These are phyloP conservation scores for Starmerella etchellsii DNA, from an alignment of 805 yeast species.

Conservation along the genomic window DNA sequence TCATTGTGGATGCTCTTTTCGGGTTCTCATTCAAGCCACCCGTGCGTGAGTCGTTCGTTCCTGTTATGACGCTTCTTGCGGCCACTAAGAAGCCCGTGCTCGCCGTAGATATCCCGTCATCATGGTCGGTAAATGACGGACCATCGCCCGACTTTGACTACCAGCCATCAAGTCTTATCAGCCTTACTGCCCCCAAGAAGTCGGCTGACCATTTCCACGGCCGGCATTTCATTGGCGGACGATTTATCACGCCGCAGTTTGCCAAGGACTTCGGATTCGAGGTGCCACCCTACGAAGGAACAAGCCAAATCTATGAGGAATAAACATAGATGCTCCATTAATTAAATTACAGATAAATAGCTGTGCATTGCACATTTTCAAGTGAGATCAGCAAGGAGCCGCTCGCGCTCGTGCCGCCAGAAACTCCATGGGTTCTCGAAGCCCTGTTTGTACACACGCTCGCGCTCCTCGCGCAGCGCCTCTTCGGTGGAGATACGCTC, in stretches of 20 bases:
- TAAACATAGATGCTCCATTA: background rate
- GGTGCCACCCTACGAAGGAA: slow-evolving; percentile 45
- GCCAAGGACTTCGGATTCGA: slow-evolving; percentile 65
- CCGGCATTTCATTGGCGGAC: slow-evolving; percentile 77
- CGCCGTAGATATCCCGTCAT: slow-evolving; percentile 85
- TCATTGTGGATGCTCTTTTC: slow-evolving; percentile 69
- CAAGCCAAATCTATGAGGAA: slow-evolving; percentile 40
- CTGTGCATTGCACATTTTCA: background rate
- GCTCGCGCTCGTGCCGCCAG: slow-evolving; percentile 61
- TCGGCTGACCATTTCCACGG: slow-evolving; percentile 47
- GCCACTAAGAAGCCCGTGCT: slow-evolving; percentile 42
- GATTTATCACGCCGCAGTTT: slow-evolving; percentile 57
- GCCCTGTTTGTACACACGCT: slow-evolving; percentile 52
- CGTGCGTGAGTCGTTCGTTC: slow-evolving; percentile 61
- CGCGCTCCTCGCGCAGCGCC: slow-evolving; percentile 26
- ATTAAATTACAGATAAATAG: background rate
- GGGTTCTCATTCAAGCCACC: slow-evolving; percentile 93
- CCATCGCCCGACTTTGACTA: slow-evolving; percentile 38
- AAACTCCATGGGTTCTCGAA: slow-evolving; percentile 60
- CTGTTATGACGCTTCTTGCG: slow-evolving; percentile 34
- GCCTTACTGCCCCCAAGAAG: slow-evolving; percentile 90
- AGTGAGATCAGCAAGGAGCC: slow-evolving; percentile 37
- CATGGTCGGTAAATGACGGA: slow-evolving; percentile 93
- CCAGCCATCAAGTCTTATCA: slow-evolving; percentile 56
- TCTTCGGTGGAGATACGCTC: slow-evolving; percentile 29